phyloP scores from a whole-genome alignment of 805 yeast species.

The Hemisphaericaspora nanyangensis region DNA sequence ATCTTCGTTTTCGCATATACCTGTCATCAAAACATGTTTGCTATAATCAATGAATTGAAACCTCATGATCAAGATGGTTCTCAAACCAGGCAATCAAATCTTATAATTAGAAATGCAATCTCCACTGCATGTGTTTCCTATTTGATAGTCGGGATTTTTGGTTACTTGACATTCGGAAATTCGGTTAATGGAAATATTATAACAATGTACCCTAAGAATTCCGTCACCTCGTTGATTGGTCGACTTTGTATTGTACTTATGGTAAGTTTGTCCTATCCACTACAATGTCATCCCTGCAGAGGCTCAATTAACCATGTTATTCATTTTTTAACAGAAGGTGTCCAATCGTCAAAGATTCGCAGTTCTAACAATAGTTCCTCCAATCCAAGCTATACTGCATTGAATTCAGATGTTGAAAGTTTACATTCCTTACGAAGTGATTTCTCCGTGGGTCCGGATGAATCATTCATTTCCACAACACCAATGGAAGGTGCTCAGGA shows the following conservation, averaged over 20 bases:
- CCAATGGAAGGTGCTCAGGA: conserved; percentile 47
- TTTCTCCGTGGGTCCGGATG: conserved; percentile 23
- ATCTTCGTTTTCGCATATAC: conserved; percentile 78
- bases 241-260: conserved; percentile 61
- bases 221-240: conserved; percentile 48
- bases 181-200: conserved; percentile 63
- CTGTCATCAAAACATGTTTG: conserved; percentile 77
- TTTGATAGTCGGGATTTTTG: conserved; percentile 59
- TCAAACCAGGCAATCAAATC: conserved; percentile 45
- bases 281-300: conserved; percentile 79
- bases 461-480: conserved; percentile 39
- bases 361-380: conserved; percentile 9
- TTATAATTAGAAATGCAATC: conserved; percentile 52
- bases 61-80: conserved; percentile 33
- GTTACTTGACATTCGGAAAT: conserved; percentile 73
- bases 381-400: conserved; percentile 22
- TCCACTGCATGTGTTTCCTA: conserved; percentile 55
- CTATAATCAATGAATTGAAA: conserved; percentile 65
- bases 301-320: conserved; percentile 66
- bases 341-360: conserved; percentile 20
- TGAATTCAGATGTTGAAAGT: conserved; percentile 24
- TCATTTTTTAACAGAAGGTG: conserved; percentile 42
- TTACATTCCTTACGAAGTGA: conserved; percentile 8
- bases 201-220: conserved; percentile 57
- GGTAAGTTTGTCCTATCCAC: conserved; percentile 75